Base-by-base conservation (phyloP, 164 flowering plant genomes). In the Berberis thunbergii region DNA sequence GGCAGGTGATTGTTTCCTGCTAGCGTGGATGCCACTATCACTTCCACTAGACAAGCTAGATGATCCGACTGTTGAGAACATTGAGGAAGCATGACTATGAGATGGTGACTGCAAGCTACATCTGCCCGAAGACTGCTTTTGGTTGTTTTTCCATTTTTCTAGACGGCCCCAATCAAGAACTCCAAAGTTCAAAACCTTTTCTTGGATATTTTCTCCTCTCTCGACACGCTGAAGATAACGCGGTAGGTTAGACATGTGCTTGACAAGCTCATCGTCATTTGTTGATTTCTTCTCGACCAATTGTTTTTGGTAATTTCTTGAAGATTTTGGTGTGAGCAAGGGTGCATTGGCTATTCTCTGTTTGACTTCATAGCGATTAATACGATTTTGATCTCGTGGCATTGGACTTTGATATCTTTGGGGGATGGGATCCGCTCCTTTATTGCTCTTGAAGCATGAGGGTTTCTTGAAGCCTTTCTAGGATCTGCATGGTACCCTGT, bases 201-300 rank as follows among this genome's bases (percentile, higher is more conserved):
- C 87, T 69, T 78, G 83, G 41, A 69, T 43, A 54, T 69, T 80
- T 69, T 73, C 82, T 67, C 75, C 83, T 57, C 49, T 79, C 57
- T 84, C 85, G 63, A 74, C 41, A 3, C 69, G 81, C 74, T 80
- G 86, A 54, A 89, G 85, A 76, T 82, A 91, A 63, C 72, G 63
- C 0, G 99, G 99, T 64, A 91, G 73, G 69, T 83, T 82, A 3
- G 97, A 89, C 94, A 91, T 94, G 81, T 86, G 73, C 72, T 77
- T 89, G 56, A 89, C 84, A 65, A 89, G 83, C 76, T 94, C 96
- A 43, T 83, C 91, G 53, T 79, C 77, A 61, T 75, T 69, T 38
- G 41, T n/a, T 26, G 60, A 53, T 70, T 61, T 81, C 5, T 60
- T 66, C 46, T 67, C 75, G 7, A 2, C 46, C 40, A 41, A 64